Conservation (phyloP, 345 rosid genomes). For the Cardiospermum halicacabum region DNA sequence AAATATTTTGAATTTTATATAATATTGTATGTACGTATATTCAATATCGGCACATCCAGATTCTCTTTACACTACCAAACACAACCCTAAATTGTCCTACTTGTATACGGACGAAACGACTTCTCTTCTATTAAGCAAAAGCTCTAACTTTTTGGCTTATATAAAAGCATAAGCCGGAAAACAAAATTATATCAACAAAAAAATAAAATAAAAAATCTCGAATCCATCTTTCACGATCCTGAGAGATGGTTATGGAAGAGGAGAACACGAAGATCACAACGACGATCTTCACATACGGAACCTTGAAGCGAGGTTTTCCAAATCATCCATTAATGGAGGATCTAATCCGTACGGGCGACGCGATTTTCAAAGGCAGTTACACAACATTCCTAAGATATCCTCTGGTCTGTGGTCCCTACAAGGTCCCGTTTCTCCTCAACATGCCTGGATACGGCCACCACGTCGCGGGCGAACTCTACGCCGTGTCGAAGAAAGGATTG, state of each 20-base stretch:
- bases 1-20: too few relatives aligned
- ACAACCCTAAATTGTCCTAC: too few relatives aligned
- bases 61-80: too few relatives aligned
- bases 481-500: slow-evolving; percentile 53
- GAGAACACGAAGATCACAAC: slow-evolving; percentile 7
- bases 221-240: too few relatives aligned
- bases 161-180: too few relatives aligned
- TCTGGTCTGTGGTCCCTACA: slow-evolving; percentile 81
- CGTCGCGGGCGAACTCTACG: slow-evolving; percentile 73
- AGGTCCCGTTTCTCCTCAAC: slow-evolving; percentile 83
- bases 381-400: slow-evolving; percentile 46
- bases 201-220: too few relatives aligned
- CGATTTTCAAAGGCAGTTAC: slow-evolving; percentile 51
- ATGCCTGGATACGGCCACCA: slow-evolving; percentile 53
- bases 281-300: slow-evolving; percentile 73
- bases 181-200: too few relatives aligned
- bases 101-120: too few relatives aligned
- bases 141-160: too few relatives aligned
- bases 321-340: slow-evolving; percentile 66
- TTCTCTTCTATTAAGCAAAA: too few relatives aligned
- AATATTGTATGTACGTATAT: too few relatives aligned
- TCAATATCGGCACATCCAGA: too few relatives aligned
- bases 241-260: slow-evolving; percentile 23
- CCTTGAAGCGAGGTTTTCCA: slow-evolving; percentile 68
- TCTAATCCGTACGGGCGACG: slow-evolving; percentile 65